These are phyloP conservation scores for Cladosporium sp. DNA, from an alignment of 2,329 filamentous ascomycete genomes.

Conservation along the genomic window DNA sequence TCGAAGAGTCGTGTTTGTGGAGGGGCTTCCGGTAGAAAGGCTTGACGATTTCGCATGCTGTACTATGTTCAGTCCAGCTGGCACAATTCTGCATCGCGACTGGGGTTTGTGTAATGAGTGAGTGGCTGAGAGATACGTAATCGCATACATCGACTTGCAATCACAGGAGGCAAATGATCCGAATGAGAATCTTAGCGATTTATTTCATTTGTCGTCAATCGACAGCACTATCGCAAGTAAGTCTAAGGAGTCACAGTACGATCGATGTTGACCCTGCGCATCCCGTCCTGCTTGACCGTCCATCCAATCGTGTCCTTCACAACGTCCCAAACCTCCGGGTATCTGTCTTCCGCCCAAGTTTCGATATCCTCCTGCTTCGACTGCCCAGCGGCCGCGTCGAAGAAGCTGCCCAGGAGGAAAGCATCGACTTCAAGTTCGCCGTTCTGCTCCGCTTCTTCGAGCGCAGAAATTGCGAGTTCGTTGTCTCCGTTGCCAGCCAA, in stretches of 20 bases:
- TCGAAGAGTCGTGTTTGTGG: no score
- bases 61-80: no score
- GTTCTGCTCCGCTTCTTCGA: conserved; percentile 62
- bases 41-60: no score
- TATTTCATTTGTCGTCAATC: no score
- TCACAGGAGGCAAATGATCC: no score
- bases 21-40: no score
- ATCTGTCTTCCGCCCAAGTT: conserved; percentile 65
- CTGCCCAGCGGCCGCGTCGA: conserved; percentile 64
- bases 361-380: conserved; percentile 63
- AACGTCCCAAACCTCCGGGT: conserved; percentile 64
- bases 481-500: conserved; percentile 68
- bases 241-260: conserved; percentile 3
- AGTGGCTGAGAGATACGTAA: no score
- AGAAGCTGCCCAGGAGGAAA: conserved; percentile 72
- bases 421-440: conserved; percentile 64
- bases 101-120: no score
- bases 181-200: no score
- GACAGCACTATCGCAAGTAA: no score
- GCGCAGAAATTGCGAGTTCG: conserved; percentile 60
- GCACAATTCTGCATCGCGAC: no score
- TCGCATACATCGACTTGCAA: no score
- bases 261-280: conserved; percentile 26
- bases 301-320: conserved; percentile 50
- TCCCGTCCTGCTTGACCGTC: conserved; percentile 16